Conservation (phyloP, 306 rosid genomes). For the Fagus crenata region DNA sequence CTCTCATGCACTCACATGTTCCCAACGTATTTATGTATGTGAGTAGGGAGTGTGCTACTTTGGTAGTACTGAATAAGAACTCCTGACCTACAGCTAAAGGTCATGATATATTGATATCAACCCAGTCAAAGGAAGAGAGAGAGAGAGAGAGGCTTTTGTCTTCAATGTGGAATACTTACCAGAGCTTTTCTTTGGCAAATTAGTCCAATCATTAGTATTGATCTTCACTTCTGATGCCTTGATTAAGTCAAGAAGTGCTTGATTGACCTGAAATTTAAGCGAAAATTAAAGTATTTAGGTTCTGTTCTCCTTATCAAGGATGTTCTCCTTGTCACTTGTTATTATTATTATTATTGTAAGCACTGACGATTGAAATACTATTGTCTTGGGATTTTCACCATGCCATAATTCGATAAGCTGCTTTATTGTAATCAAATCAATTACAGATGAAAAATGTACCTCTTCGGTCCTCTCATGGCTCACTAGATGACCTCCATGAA, state of each 20-base stretch:
- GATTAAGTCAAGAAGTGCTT: conserved; percentile 73
- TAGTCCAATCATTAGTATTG: conserved; percentile 77
- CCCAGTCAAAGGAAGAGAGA: conserved; percentile 21
- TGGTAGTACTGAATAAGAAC: neutral
- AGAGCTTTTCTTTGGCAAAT: conserved; percentile 52
- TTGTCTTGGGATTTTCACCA: neutral
- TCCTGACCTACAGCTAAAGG: conserved; percentile 3
- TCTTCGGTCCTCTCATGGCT: conserved; percentile 89
- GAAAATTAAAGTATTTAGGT: conserved; percentile 9
- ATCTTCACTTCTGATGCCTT: conserved; percentile 61
- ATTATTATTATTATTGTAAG: too few relatives aligned
- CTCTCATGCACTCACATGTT: neutral
- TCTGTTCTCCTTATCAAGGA: too few relatives aligned
- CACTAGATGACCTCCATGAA: conserved; percentile 94
- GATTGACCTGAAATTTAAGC: conserved; percentile 67
- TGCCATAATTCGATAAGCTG: neutral
- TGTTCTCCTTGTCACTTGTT: too few relatives aligned
- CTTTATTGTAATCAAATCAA: neutral
- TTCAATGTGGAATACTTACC: conserved; percentile 42
- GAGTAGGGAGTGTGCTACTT: neutral
- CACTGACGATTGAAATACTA: neutral
- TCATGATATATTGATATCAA: conserved; percentile 17
- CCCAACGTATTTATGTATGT: neutral
- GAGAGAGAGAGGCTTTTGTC: conserved; percentile 5
- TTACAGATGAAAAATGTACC: conserved; percentile 43